These are phyloP conservation scores for Magnolia kwangsiensis DNA, from an alignment of 164 flowering plant species.

Conservation along the genomic window DNA sequence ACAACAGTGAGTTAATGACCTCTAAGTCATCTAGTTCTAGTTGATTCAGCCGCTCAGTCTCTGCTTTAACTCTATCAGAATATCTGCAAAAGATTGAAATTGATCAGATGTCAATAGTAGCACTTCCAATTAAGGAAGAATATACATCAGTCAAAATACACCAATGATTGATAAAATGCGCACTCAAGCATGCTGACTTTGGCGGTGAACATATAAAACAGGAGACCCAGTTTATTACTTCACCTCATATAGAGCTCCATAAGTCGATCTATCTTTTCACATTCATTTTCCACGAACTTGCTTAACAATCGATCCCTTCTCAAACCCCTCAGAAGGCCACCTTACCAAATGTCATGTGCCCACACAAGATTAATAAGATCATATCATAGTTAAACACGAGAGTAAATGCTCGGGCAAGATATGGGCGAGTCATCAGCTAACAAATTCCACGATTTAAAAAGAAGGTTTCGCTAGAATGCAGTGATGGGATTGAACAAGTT, in stretches of 20 bases:
- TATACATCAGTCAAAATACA: neutral
- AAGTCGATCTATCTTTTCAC: conserved; percentile 93
- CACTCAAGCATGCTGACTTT: neutral
- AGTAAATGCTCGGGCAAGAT: neutral
- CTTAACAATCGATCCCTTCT: conserved; percentile 89
- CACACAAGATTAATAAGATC: neutral
- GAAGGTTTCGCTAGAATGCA: neutral
- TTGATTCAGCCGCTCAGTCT: conserved; percentile 57
- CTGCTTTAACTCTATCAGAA: conserved; percentile 80
- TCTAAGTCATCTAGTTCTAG: conserved; percentile 89
- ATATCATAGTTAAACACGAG: neutral
- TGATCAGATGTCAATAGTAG: conserved; percentile 3
- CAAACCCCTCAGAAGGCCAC: conserved; percentile 83
- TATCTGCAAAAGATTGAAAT: conserved; percentile 41
- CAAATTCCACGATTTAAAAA: neutral
- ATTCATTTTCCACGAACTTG: conserved; percentile 92
- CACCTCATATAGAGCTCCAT: conserved; percentile 95
- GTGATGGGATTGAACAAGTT: neutral
- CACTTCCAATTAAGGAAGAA: neutral
- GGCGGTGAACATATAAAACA: neutral
- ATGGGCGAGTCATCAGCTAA: neutral
- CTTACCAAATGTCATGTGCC: conserved; percentile 32
- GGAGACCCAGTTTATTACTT: neutral
- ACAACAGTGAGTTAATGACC: conserved; percentile 33
- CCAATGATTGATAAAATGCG: neutral